These are phyloP conservation scores for Salinomyces thailandicus DNA, from an alignment of 2,329 filamentous ascomycete species.

Conservation along the genomic window DNA sequence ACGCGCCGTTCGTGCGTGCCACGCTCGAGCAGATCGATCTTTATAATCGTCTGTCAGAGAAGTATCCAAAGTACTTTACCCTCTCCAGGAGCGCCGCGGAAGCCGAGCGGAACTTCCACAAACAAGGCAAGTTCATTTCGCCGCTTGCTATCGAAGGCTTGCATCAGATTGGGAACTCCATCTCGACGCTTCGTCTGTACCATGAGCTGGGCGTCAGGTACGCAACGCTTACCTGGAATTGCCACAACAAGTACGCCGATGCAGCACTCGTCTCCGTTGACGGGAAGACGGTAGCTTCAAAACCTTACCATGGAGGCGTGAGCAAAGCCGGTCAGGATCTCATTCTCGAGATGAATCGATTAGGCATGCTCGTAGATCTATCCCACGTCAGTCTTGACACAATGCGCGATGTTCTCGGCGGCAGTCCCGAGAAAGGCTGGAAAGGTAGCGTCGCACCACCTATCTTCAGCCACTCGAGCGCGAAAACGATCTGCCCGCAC, in stretches of 20 bases:
- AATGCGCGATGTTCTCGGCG: conserved; percentile 68
- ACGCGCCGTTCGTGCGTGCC: conserved; percentile 53
- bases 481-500: conserved; percentile 70
- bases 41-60: conserved; percentile 50
- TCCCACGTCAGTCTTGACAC: conserved; percentile 70
- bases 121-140: conserved; percentile 51
- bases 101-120: conserved; percentile 45
- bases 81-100: conserved; percentile 48
- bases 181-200: conserved; percentile 64
- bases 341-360: conserved; percentile 81
- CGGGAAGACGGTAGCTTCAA: conserved; percentile 30
- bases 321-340: conserved; percentile 58
- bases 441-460: conserved; percentile 65
- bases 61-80: conserved; percentile 62
- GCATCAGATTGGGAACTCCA: conserved; percentile 84
- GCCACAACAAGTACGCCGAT: conserved; percentile 82
- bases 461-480: conserved; percentile 83
- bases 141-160: conserved; percentile 76
- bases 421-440: conserved; percentile 45
- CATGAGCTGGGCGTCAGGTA: conserved; percentile 74
- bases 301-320: conserved; percentile 60
- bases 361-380: conserved; percentile 90
- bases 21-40: conserved; percentile 70
- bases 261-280: conserved; percentile 56
- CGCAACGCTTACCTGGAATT: conserved; percentile 84